Evolutionary conservation across 2,329 filamentous ascomycete genomes (phyloP), one percentile per base, ranked within the genome.

Genomic region (Colletotrichum truncatum): DNA sequence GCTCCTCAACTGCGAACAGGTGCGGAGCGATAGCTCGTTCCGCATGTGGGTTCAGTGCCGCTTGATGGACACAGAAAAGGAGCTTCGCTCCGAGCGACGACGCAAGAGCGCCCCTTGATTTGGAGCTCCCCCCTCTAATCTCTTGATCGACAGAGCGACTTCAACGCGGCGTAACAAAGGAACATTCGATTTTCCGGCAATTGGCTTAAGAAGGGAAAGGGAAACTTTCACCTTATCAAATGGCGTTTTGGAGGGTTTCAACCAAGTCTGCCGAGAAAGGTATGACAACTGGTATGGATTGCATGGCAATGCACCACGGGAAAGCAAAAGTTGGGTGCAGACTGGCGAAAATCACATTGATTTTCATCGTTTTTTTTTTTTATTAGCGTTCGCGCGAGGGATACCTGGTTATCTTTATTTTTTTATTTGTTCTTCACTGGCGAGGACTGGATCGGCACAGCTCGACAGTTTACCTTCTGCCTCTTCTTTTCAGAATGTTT

Each of bases 51-150:
- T 89, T 32, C 87, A 89, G 73, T 80, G 82, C 18, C 79, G 86
- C 12, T 77, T 89, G 25, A 84, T 89, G 83, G 85, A 88, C 70
- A 87, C 86, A 18, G 86, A 89, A 71, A 84, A 84, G 70, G 85
- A 89, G 70, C 75, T 89, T 59, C 82, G 86, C 30, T 83, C 81
- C 8, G 83, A 85, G 34, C 78, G 85, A 52, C 78, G 85, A 69
- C 76, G 84, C 28, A 68, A 68, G 53, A 68, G 67, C 45, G 41
- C 67, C 4, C 60, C 67, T 1, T 68, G 36, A 57, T n/a, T n/a
- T n/a, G 34, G 10, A 4, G 4, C n/a, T 9, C 7, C 10, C 10
- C 4, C 11, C 43, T 12, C 9, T 4, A 32, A 6, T 6, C 12
- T 43, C 18, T 25, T 30, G 60, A 58, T 51, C 53, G 53, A 12